Conservation (phyloP, 2,329 filamentous ascomycete species). For the Curvularia verruculosa region DNA sequence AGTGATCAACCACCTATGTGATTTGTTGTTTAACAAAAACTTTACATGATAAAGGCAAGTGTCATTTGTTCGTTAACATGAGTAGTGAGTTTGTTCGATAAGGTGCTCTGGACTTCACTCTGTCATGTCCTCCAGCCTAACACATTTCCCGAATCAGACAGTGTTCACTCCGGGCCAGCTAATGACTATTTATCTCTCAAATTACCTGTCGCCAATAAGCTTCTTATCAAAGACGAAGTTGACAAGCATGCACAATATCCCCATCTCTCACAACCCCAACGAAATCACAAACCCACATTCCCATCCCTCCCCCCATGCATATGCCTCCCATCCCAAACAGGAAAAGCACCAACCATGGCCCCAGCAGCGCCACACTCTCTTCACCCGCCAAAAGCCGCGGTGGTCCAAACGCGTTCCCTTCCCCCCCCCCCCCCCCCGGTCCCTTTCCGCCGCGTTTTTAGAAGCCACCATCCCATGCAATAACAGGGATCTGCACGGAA, state of each 20-base stretch:
- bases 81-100: background rate
- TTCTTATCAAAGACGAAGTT: background rate
- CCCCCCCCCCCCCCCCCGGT: background rate
- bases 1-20: background rate
- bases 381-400: background rate
- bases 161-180: background rate
- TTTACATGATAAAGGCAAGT: background rate
- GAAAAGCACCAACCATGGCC: background rate
- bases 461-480: background rate
- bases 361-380: background rate
- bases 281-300: background rate
- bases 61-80: background rate
- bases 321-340: background rate
- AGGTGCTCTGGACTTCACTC: background rate
- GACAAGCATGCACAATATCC: background rate
- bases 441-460: background rate
- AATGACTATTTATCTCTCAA: background rate
- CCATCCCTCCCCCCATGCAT: background rate
- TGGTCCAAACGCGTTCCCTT: background rate
- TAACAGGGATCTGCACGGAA: background rate
- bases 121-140: background rate
- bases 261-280: background rate
- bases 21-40: background rate
- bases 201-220: background rate
- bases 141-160: background rate